Percentiles rank a stretch among this genome's conserved stretches.
phyloP scores from a whole-genome alignment of 1,284 basidiomycete genomes.

The Anthracocystis walkeri region DNA sequence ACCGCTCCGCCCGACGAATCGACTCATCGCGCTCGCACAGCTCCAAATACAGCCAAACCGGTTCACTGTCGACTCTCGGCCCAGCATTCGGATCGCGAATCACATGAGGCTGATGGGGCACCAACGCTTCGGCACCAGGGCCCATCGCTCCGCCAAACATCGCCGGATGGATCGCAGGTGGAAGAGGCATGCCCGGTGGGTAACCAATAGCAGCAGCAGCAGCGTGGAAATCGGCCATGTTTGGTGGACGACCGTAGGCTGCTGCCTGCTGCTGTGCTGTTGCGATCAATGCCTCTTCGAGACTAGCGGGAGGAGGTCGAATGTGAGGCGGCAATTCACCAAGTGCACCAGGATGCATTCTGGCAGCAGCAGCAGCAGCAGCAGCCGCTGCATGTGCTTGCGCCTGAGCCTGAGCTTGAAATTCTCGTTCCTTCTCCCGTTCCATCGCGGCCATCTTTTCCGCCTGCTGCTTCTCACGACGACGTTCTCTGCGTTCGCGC shows the following conservation, averaged over 20 bases:
- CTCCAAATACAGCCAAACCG: conserved; percentile 67
- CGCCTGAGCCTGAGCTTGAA: conserved; percentile 36
- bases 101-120: conserved; percentile 36
- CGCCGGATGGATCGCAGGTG: conserved; percentile 35
- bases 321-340: conserved; percentile 38
- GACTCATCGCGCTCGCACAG: conserved; percentile 61
- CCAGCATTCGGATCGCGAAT: conserved; percentile 54
- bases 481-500: conserved; percentile 40
- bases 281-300: conserved; percentile 44
- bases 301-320: conserved; percentile 33
- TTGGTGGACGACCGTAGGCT: conserved; percentile 37
- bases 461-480: conserved; percentile 48
- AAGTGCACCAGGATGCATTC: conserved; percentile 27
- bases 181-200: conserved; percentile 42
- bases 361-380: conserved; percentile 33
- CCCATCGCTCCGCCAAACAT: conserved; percentile 31
- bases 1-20: conserved; percentile 29
- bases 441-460: conserved; percentile 46
- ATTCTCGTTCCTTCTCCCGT: conserved; percentile 41
- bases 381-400: conserved; percentile 41
- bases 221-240: conserved; percentile 46
- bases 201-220: conserved; percentile 44
- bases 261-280: conserved; percentile 47
- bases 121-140: conserved; percentile 23
- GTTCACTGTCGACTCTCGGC: conserved; percentile 65